phyloP scores from a whole-genome alignment of 169 alveolate genomes.

The Babesia divergens region DNA sequence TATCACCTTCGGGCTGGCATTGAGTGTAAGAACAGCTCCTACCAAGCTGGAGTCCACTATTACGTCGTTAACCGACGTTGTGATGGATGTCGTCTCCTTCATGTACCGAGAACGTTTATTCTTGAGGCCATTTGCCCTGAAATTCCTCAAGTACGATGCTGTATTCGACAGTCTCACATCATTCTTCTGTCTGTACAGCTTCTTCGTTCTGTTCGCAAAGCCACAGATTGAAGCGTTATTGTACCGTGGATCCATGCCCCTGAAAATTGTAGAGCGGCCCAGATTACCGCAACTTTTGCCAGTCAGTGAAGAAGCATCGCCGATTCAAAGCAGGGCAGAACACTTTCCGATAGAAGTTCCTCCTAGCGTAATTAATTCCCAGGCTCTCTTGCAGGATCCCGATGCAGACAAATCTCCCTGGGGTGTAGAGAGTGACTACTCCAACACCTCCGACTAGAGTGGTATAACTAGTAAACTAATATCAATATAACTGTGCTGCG shows the following conservation, averaged over 20 bases:
- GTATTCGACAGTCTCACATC: background rate
- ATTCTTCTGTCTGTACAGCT: conserved; percentile 23
- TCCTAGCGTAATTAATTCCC: background rate
- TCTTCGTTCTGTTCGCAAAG: conserved; percentile 9
- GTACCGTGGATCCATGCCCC: background rate
- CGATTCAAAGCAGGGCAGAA: background rate
- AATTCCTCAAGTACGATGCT: background rate
- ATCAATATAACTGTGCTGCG: no score
- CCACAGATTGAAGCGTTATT: background rate
- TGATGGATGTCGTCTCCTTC: conserved; percentile 7
- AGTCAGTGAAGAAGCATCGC: background rate
- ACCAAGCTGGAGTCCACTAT: conserved; percentile 3
- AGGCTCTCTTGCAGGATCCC: background rate
- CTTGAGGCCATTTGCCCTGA: background rate
- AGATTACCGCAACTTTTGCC: background rate
- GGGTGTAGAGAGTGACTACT: conserved; percentile 50
- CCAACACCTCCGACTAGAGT: conserved; percentile 47
- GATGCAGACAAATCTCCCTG: conserved; percentile 55
- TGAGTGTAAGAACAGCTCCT: conserved; percentile 16
- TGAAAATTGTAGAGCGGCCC: background rate
- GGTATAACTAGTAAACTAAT: no score
- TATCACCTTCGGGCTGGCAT: conserved; percentile 10
- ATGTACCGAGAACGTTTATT: background rate
- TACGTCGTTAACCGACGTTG: conserved; percentile 10
- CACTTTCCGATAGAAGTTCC: background rate